A percentile compares a stretch with the other conserved stretches of the same genome.
Evolutionary conservation across 768 basidiomycete genomes (phyloP).

Genomic region (Collybia sordida): DNA sequence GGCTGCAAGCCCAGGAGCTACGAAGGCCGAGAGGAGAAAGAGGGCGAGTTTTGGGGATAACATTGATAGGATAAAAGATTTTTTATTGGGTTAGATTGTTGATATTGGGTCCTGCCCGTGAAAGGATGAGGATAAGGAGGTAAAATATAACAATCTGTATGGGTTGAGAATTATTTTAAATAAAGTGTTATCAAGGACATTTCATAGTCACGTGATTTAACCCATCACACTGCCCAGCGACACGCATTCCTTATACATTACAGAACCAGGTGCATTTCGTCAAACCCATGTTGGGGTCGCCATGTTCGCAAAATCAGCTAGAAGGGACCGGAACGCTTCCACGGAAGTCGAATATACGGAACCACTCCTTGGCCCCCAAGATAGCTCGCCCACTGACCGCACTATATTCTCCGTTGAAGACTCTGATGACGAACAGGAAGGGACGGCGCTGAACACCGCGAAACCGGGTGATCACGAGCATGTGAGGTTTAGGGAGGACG

Average conservation of each 20-base stretch:
- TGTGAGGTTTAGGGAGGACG: constrained; percentile 69
- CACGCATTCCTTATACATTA: not conserved
- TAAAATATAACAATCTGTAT: too few species aligned
- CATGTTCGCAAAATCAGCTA: constrained; percentile 27
- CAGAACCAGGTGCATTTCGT: not conserved
- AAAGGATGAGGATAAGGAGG: not conserved
- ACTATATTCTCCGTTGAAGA: constrained; percentile 60
- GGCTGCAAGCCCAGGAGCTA: constrained; percentile 18
- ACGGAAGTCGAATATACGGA: constrained; percentile 44
- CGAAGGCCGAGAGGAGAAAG: constrained; percentile 17
- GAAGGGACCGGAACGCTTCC: constrained; percentile 23
- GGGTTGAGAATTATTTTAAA: not conserved
- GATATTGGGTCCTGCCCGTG: constrained; percentile 4
- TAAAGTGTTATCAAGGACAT: not conserved
- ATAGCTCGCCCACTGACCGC: constrained; percentile 34
- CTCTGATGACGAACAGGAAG: constrained; percentile 47
- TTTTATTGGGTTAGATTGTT: too few species aligned
- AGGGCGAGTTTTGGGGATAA: constrained; percentile 5
- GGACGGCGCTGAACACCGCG: constrained; percentile 27
- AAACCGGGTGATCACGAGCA: constrained; percentile 39
- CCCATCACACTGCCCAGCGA: not conserved
- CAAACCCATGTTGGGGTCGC: constrained; percentile 15
- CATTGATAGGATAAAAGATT: constrained; percentile 6
- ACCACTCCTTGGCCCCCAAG: constrained; percentile 57
- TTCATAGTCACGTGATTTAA: not conserved